Evolutionary conservation across 2,329 filamentous ascomycete species (phyloP), one percentile per base, ranked within the genome.

Genomic region (Apiospora phragmitis): DNA sequence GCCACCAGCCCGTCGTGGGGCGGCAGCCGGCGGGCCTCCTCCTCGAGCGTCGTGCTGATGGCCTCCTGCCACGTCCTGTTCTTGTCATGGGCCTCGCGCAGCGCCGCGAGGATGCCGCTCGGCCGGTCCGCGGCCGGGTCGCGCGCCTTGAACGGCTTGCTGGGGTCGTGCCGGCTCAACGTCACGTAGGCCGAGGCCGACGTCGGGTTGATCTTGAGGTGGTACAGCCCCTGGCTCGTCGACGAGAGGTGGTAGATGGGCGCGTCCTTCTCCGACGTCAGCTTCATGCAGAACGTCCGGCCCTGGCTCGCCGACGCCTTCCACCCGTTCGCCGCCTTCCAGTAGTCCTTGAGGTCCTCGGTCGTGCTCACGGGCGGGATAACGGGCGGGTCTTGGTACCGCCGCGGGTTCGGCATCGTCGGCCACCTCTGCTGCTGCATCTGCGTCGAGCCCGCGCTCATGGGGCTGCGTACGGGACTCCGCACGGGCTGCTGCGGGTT

Each of bases 261-360:
- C 4, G 90, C 87, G 74, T 91, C 89, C 67, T 83, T 83, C 71
- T 88, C 85, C 71, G 86, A 85, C 1, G 84, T 82, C 79, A 91
- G 80, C 73, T 85, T 86, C 76, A 92, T 81, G 77, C 88, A 90
- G 80, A 87, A 92, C 32, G 86, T 85, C 29, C 87, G 83, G 6
- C 88, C 89, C 76, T 91, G 89, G 3, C 85, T 85, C 0, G 84
- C 79, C 0, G 89, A 87, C 1, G 90, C 91, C 76, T 88, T 86
- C 89, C 89, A 93, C 16, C 91, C 92, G 77, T 93, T 93, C 71
- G 89, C 85, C 0, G 90, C 90, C 75, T 92, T 89, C 91, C 91
- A 93, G 11, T 92, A 85, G 68, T 86, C 85, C 73, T 88, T 88
- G 45, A 93, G 85, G 72, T 92, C 87, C 62, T 91, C 88, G 1